Conservation (phyloP, 148 eudicot species). For the Chenopodium quinoa region DNA sequence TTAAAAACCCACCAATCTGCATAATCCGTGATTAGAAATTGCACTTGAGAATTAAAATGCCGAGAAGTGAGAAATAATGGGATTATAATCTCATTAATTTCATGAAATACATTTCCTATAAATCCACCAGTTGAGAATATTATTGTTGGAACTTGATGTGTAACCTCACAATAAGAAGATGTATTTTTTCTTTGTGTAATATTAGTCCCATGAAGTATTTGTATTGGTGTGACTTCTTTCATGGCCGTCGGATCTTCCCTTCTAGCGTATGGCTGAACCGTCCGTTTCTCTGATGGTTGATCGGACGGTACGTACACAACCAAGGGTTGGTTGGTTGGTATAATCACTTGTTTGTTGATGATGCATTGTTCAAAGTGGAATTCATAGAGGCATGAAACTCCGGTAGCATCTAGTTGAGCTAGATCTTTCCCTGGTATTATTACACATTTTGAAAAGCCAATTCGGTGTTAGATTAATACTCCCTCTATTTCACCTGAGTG, state of each 20-base stretch:
- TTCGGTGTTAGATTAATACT: background rate
- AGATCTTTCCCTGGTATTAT: background rate
- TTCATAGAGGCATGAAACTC: constrained; percentile 36
- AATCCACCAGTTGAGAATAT: constrained; percentile 58
- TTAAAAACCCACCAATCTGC: constrained; percentile 29
- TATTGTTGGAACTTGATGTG: constrained; percentile 51
- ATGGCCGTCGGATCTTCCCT: constrained; percentile 33
- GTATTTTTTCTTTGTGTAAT: constrained; percentile 10
- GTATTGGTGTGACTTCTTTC: constrained; percentile 31
- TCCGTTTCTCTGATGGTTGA: constrained; percentile 3
- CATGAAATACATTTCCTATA: constrained; percentile 51
- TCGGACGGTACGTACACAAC: constrained; percentile 26
- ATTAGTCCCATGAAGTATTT: constrained; percentile 30
- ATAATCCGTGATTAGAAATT: constrained; percentile 43
- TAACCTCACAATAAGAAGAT: constrained; percentile 35
- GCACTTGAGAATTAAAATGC: constrained; percentile 35
- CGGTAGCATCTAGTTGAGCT: constrained; percentile 30
- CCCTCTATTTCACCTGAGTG: background rate
- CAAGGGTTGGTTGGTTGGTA: constrained; percentile 21
- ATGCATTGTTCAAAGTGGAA: constrained; percentile 34
- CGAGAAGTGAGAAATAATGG: constrained; percentile 53
- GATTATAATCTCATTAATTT: constrained; percentile 50
- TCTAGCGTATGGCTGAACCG: constrained; percentile 44
- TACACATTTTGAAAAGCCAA: background rate
- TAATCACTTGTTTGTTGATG: constrained; percentile 27